phyloP scores from a whole-genome alignment of 257 asterid genomes.

The Lycium ferocissimum region DNA sequence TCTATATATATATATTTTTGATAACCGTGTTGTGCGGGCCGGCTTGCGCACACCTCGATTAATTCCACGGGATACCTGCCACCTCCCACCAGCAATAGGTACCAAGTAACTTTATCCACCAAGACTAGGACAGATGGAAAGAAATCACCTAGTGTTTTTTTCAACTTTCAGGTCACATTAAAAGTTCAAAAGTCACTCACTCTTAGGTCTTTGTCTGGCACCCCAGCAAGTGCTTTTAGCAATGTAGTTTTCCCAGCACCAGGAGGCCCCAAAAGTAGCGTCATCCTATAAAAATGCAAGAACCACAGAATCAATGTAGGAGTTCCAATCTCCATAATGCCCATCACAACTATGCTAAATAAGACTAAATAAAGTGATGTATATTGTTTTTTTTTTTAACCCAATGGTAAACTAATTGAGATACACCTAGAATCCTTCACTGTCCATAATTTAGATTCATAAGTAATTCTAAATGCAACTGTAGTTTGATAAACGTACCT shows the following conservation, averaged over 20 bases:
- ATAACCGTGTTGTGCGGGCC: too few species aligned
- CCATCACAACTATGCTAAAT: background rate
- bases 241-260: constrained; percentile 84
- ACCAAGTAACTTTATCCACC: too few species aligned
- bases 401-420: background rate
- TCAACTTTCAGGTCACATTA: background rate
- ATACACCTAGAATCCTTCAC: constrained; percentile 1
- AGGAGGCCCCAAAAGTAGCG: constrained; percentile 95
- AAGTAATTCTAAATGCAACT: background rate
- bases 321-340: background rate
- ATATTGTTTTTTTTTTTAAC: background rate
- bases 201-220: constrained; percentile 63
- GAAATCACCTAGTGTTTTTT: too few species aligned
- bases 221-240: constrained; percentile 83
- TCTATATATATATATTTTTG: too few species aligned
- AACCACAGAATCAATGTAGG: constrained; percentile 13
- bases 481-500: constrained; percentile 57
- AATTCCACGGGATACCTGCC: too few species aligned
- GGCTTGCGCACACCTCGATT: too few species aligned
- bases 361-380: background rate
- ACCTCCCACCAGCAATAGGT: too few species aligned
- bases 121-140: too few species aligned
- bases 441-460: background rate
- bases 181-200: constrained; percentile 37
- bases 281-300: constrained; percentile 60